Base-by-base conservation (phyloP, 768 basidiomycete genomes). In the Lenzites betulinus region DNA sequence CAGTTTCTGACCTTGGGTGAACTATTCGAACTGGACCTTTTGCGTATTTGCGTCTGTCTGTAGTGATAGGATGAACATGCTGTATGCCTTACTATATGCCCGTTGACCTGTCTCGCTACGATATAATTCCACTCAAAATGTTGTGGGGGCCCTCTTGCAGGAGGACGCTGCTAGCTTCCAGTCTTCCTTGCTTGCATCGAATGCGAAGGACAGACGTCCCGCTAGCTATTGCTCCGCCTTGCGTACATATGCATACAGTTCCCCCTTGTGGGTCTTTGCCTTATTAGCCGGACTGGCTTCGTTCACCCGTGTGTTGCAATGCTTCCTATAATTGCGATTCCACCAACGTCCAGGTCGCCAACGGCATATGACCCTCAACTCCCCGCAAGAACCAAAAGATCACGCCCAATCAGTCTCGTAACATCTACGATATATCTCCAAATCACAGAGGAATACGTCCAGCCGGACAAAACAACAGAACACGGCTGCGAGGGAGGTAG, bases 381-480 rank as follows among this genome's bases (percentile, higher is more conserved):
- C 13, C 38, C 13, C 6, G 15, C 6, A 33, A 5, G 11, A 33
- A 33, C 30, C 38, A 5, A 4, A 39, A 39, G 38, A 18, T 13
- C 38, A 39, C 38, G 15, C 18, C 38, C 38, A 18, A 15, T 7
- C 3, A 39, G 48, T 50, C 56, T 43, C 47, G 23, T 23, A 35
- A 41, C 56, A 41, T 58, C 56, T 58, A 58, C 56, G 38, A 7
- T 42, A 50, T 56, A 58, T 58, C 56, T 28, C 41, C 30, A 15
- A 43, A 50, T n/a, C 6, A 50, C 25, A 28, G 25, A 58, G 28
- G 13, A 58, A 58, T 56, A 58, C n/a, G 20, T 25, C 48, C 56
- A 58, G 48, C 18, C 56, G 48, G n/a, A 30, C 11, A 50, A 50
- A 11, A 35, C n/a, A 43, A 33, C 47, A 43, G 47, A 51, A 58